phyloP scores from a whole-genome alignment of 108 stramenopile genomes.

The Discostella stelligeroides region DNA sequence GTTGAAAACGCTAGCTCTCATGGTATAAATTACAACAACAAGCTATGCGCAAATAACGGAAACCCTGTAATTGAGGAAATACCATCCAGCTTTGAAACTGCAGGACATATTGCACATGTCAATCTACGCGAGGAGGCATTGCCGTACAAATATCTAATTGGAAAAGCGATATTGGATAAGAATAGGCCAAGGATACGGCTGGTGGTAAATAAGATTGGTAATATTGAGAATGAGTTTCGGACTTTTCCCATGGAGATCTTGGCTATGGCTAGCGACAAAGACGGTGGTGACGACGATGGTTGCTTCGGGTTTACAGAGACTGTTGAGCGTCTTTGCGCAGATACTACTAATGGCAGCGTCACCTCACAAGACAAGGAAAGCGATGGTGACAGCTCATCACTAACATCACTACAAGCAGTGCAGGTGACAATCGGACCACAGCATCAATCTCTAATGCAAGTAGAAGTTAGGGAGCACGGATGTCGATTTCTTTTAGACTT shows the following conservation, averaged over 20 bases:
- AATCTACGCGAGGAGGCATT: constrained; percentile 88
- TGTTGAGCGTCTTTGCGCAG: constrained; percentile 25
- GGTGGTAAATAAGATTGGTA: constrained; percentile 95
- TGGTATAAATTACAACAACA: neutral
- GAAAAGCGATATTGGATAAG: constrained; percentile 93
- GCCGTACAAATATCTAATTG: constrained; percentile 92
- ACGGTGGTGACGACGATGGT: neutral
- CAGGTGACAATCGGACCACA: constrained; percentile 35
- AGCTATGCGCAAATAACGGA: neutral
- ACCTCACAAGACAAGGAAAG: constrained; percentile 4
- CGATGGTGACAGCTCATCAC: constrained; percentile 37
- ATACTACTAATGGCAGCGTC: neutral
- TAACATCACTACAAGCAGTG: neutral
- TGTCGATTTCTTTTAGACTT: constrained; percentile 92
- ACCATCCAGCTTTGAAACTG: constrained; percentile 92
- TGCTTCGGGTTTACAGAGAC: constrained; percentile 2
- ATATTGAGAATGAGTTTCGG: constrained; percentile 90
- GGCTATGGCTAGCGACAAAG: constrained; percentile 61
- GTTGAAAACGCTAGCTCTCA: neutral
- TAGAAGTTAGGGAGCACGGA: constrained; percentile 88
- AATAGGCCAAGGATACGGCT: constrained; percentile 80
- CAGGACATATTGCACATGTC: constrained; percentile 95
- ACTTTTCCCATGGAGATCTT: constrained; percentile 98
- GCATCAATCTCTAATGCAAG: constrained; percentile 47
- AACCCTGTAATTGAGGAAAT: constrained; percentile 53